These are phyloP conservation scores for Scutellaria galericulata DNA, from an alignment of 257 asterid genomes.

Conservation along the genomic window DNA sequence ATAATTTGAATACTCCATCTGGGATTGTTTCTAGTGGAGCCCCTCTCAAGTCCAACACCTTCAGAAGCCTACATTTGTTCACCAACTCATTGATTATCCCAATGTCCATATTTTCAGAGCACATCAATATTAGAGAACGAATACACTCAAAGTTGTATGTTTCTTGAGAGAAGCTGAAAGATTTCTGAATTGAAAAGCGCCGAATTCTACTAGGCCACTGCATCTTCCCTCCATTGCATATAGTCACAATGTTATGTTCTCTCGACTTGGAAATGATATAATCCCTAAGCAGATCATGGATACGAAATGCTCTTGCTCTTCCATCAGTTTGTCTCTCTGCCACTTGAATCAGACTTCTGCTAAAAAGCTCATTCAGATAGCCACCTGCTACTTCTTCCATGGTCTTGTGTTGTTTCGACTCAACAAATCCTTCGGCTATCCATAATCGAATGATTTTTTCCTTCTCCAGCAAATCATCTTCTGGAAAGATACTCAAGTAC, in stretches of 20 bases:
- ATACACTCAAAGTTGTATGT: not conserved
- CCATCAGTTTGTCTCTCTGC: not conserved
- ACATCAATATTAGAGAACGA: constrained; percentile 33
- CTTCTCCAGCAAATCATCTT: constrained; percentile 4
- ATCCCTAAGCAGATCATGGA: constrained; percentile 40
- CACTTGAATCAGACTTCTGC: constrained; percentile 42
- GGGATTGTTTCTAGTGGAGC: constrained; percentile 29
- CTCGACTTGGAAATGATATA: constrained; percentile 13
- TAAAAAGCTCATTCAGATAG: constrained; percentile 35
- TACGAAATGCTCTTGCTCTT: not conserved
- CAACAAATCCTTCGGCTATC: constrained; percentile 47
- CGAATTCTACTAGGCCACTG: not conserved
- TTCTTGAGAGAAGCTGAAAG: not conserved
- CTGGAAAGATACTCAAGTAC: constrained; percentile 31
- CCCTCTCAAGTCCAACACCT: constrained; percentile 31
- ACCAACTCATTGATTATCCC: not conserved
- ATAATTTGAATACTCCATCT: constrained; percentile 31
- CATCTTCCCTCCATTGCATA: not conserved
- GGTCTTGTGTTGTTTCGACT: constrained; percentile 19
- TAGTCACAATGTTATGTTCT: constrained; percentile 26
- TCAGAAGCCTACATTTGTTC: not conserved
- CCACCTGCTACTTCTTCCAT: constrained; percentile 37
- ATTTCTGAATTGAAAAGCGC: constrained; percentile 12
- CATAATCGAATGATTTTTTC: constrained; percentile 32
- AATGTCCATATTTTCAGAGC: not conserved